Evolutionary conservation across 306 rosid species (phyloP).

Genomic region (Cucumis melo): DNA sequence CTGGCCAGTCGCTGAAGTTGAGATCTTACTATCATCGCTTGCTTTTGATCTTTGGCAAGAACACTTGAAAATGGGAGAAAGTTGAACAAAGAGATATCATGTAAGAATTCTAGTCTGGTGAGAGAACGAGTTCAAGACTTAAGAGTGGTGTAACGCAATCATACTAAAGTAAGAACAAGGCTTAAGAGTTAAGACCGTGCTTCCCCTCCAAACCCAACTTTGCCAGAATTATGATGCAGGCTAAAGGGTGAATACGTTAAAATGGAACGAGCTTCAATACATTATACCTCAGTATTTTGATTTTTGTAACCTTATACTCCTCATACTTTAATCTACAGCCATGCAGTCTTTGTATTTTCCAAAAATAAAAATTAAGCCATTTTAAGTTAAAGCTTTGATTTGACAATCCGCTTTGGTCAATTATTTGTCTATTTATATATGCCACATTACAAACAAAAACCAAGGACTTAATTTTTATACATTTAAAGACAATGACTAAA

Average conservation of each 20-base stretch:
- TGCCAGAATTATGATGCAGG: background rate
- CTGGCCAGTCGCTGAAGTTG: conserved; percentile 24
- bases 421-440: background rate
- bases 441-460: background rate
- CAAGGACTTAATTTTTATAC: background rate
- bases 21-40: conserved; percentile 18
- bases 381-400: background rate
- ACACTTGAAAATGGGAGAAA: conserved; percentile 12
- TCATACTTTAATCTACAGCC: background rate
- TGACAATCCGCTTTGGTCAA: background rate
- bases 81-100: background rate
- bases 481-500: background rate
- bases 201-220: background rate
- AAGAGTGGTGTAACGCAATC: background rate
- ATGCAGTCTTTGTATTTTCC: background rate
- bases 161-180: background rate
- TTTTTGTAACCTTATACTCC: background rate
- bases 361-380: background rate
- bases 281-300: background rate
- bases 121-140: background rate
- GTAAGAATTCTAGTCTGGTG: background rate
- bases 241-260: background rate
- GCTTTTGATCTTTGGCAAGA: conserved; percentile 15
- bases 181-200: background rate
- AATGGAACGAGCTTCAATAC: background rate